These are phyloP conservation scores for Dactylonectria estremocensis DNA, from an alignment of 2,329 filamentous ascomycete species.

Conservation along the genomic window DNA sequence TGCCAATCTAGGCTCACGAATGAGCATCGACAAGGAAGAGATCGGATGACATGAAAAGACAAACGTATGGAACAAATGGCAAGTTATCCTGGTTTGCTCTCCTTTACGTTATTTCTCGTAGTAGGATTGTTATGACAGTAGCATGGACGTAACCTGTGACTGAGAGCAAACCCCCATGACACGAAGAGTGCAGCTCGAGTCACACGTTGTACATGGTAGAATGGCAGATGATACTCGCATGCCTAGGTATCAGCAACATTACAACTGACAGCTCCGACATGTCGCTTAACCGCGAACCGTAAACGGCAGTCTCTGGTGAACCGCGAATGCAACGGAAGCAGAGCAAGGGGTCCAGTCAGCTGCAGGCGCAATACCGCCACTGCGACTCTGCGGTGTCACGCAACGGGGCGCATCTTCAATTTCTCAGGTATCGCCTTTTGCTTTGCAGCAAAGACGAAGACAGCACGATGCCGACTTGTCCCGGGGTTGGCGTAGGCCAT, in stretches of 20 bases:
- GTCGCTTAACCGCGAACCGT: conserved; percentile 4
- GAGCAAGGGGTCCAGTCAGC: conserved; percentile 22
- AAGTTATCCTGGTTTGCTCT: no score
- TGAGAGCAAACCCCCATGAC: neutral
- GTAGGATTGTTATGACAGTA: neutral
- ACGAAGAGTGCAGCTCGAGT: neutral
- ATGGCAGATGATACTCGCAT: neutral
- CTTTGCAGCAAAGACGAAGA: neutral
- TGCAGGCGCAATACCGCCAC: conserved; percentile 2
- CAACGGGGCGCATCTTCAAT: conserved; percentile 10
- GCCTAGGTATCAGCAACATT: no score
- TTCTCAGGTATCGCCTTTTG: neutral
- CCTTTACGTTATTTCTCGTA: no score
- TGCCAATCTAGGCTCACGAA: no score
- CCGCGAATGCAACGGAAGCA: conserved; percentile 1
- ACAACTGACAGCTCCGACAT: conserved; percentile 11
- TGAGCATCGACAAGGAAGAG: no score
- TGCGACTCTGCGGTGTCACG: conserved; percentile 9
- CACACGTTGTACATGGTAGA: neutral
- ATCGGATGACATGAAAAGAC: no score
- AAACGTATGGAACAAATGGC: no score
- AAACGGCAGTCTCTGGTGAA: neutral
- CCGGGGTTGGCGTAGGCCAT: conserved; percentile 19
- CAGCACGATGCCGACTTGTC: conserved; percentile 2
- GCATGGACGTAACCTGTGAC: neutral